Evolutionary conservation across 2,329 filamentous ascomycete species (phyloP), one percentile per base, ranked within the genome.

Genomic region (Apiospora saccharicola): DNA sequence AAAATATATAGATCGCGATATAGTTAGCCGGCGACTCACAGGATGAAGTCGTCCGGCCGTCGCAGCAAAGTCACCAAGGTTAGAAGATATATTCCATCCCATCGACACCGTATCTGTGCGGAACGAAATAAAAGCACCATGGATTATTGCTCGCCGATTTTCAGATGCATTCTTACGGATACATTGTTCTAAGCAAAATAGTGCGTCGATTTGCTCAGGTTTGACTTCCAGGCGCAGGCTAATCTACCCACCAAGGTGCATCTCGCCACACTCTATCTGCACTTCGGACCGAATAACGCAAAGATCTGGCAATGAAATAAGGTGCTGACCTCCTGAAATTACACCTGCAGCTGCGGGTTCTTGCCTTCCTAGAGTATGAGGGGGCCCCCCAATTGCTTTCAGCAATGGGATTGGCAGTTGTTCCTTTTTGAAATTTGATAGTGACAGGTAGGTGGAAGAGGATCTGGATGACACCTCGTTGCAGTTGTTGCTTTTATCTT

Each of bases 191-290:
- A 41, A 41, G 10, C 10, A 10, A 41, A 41, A 41, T 41, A 41
- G 37, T 41, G 10, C 37, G 10, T 41, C 34, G 30, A 64, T 64
- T 64, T 24, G 34, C 6, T 64, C 57, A 34, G 57, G 22, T 64
- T 41, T 61, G 53, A 37, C 53, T 64, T 34, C 57, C 19, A 41
- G 57, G 57, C 57, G 22, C 41, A 64, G 34, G 57, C 34, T 64
- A 64, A n/a, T 12, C 8, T 41, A 34, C 16, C 16, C 16, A 13
- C 57, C 57, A n/a, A 41, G 51, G 57, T 14, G 57, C 53, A 19
- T n/a, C 34, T 34, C n/a, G 34, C 7, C 14, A 41, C 57, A 41
- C 57, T 64, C 22, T 41, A n/a, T 41, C 57, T 41, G 12, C 3
- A 41, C 30, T 41, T 64, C 57, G 57, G 57, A 64, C 57, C 57